These are phyloP conservation scores for Eutypa lata DNA, from an alignment of 2,329 filamentous ascomycete species.

Conservation along the genomic window DNA sequence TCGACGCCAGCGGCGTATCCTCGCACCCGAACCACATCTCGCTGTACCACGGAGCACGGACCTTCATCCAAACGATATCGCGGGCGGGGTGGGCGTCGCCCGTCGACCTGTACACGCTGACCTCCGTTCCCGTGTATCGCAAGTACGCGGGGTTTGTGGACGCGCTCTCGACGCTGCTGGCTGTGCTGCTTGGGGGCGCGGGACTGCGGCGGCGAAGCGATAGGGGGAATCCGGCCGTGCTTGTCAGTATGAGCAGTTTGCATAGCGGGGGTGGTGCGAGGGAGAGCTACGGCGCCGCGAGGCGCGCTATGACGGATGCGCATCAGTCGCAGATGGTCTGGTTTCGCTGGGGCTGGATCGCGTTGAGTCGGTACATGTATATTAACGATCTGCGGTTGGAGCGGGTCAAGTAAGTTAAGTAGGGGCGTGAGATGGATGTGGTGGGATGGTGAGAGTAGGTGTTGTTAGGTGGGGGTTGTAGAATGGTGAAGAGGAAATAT, in stretches of 20 bases:
- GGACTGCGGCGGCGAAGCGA: slow-evolving; percentile 15
- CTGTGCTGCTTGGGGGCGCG: slow-evolving; percentile 42
- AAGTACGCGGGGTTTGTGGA: slow-evolving; percentile 84
- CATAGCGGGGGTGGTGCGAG: slow-evolving; percentile 44
- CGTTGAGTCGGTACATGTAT: slow-evolving; percentile 88
- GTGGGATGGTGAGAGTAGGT: too few relatives aligned
- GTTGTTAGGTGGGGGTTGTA: too few relatives aligned
- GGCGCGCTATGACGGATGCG: slow-evolving; percentile 82
- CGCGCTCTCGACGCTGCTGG: slow-evolving; percentile 63
- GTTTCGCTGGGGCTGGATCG: slow-evolving; percentile 97
- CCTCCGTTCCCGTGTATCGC: slow-evolving; percentile 65
- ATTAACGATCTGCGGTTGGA: slow-evolving; percentile 78
- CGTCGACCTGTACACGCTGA: slow-evolving; percentile 82
- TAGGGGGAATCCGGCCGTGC: slow-evolving; percentile 51
- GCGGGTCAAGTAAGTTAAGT: slow-evolving; percentile 23
- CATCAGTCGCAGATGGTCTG: slow-evolving; percentile 97
- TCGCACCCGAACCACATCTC: slow-evolving; percentile 92
- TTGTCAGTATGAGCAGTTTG: slow-evolving; percentile 72
- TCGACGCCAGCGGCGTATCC: slow-evolving; percentile 79
- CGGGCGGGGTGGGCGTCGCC: slow-evolving; percentile 66
- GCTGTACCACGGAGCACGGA: slow-evolving; percentile 74
- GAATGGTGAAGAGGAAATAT: too few relatives aligned
- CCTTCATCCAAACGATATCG: slow-evolving; percentile 68
- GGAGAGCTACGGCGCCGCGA: slow-evolving; percentile 55
- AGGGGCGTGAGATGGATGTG: too few relatives aligned